phyloP scores from a whole-genome alignment of 2,329 filamentous ascomycete species.

The Pseudogymnoascus sp. region DNA sequence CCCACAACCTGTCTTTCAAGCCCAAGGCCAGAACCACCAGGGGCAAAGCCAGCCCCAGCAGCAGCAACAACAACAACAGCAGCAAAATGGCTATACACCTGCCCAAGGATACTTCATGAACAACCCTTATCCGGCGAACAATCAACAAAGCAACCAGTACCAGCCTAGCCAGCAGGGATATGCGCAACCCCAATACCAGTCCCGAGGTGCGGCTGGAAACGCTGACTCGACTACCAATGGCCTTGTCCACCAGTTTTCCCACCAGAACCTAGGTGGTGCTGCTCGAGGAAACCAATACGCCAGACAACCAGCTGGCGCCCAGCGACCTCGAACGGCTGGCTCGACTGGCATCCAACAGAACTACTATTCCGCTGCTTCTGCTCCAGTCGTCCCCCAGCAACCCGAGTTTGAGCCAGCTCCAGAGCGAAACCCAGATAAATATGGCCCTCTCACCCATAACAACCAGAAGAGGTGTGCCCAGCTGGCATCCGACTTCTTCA shows the following conservation, averaged over 20 bases:
- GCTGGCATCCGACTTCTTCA: conserved; percentile 86
- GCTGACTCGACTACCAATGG: conserved; percentile 82
- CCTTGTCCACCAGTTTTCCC: conserved; percentile 90
- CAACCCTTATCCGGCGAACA: conserved; percentile 43
- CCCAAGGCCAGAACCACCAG: conserved; percentile 29
- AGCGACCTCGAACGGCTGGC: conserved; percentile 79
- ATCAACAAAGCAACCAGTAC: conserved; percentile 36
- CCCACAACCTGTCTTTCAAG: conserved; percentile 71
- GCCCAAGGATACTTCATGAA: conserved; percentile 54
- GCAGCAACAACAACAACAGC: conserved; percentile 33
- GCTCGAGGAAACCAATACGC: conserved; percentile 64
- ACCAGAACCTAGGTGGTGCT: conserved; percentile 79
- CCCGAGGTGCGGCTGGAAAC: conserved; percentile 46
- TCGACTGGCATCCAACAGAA: conserved; percentile 56
- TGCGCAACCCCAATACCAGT: conserved; percentile 41
- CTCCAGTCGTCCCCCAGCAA: conserved; percentile 50
- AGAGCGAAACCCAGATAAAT: conserved; percentile 80
- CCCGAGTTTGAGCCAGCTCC: conserved; percentile 72
- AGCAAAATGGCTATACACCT: conserved; percentile 37
- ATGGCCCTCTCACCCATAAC: conserved; percentile 56
- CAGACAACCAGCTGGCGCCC: conserved; percentile 60
- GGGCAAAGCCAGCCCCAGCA: conserved; percentile 31
- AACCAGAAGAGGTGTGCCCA: conserved; percentile 65
- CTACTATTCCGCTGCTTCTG: conserved; percentile 64
- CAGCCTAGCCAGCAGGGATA: conserved; percentile 50